Conservation (phyloP, 139 green algal genomes). For the Pleodorina starrii region DNA sequence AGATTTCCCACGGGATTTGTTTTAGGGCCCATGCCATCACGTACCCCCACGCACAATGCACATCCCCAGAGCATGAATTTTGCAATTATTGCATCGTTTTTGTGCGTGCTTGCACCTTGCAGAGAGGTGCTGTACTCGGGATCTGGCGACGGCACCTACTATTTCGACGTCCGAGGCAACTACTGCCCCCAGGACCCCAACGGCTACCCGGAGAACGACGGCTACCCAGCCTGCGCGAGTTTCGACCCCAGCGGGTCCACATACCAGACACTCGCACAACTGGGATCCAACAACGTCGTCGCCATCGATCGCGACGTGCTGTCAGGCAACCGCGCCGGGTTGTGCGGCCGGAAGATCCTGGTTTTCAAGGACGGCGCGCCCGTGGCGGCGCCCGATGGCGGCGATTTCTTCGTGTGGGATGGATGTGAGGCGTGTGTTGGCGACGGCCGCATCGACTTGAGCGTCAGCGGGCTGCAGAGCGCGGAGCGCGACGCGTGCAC, state of each 20-base stretch:
- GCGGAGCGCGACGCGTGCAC: neutral
- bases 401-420: slow-evolving; percentile 24
- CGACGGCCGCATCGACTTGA: slow-evolving; percentile 5
- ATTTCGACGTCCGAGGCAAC: slow-evolving; percentile 3
- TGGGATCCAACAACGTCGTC: neutral
- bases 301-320: slow-evolving; percentile 22
- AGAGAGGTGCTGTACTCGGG: neutral
- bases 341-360: slow-evolving; percentile 20
- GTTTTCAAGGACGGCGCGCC: neutral
- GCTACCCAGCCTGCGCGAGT: slow-evolving; percentile 1
- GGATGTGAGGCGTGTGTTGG: neutral
- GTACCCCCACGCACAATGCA: no score
- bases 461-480: neutral
- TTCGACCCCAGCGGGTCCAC: neutral
- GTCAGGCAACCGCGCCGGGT: neutral
- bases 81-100: no score
- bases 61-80: no score
- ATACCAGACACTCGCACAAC: neutral
- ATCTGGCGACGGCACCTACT: neutral
- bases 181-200: neutral
- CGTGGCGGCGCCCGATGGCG: neutral
- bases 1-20: no score
- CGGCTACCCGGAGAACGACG: slow-evolving; percentile 11
- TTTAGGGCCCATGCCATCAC: no score
- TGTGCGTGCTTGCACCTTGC: neutral